Percentiles rank a stretch among this genome's conserved stretches.
Conservation (phyloP, 768 basidiomycete species). For the Tephrocybe rancida region DNA sequence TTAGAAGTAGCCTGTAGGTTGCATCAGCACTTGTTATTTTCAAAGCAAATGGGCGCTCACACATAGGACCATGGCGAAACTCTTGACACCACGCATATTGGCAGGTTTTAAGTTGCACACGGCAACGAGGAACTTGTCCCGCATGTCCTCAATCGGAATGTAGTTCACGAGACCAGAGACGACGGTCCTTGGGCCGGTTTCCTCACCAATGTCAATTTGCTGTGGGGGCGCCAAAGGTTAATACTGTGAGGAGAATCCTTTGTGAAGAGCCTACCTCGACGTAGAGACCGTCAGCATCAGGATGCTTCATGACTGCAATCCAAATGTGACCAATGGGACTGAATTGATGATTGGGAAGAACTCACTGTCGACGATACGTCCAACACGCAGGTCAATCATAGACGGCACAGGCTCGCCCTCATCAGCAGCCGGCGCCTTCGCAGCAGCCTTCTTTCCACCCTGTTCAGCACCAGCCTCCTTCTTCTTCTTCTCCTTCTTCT, state of each 20-base stretch:
- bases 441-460: slow-evolving; percentile 34
- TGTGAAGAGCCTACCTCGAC: slow-evolving; percentile 64
- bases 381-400: slow-evolving; percentile 97
- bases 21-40: not conserved
- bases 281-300: slow-evolving; percentile 97
- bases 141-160: slow-evolving; percentile 94
- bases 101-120: slow-evolving; percentile 96
- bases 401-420: slow-evolving; percentile 86
- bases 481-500: slow-evolving; percentile 60
- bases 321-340: not conserved
- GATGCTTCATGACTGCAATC: slow-evolving; percentile 86
- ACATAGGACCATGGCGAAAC: slow-evolving; percentile 96
- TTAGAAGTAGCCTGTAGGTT: slow-evolving; percentile 75
- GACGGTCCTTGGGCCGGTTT: slow-evolving; percentile 92
- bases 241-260: not conserved
- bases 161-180: slow-evolving; percentile 97
- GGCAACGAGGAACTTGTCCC: slow-evolving; percentile 77
- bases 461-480: slow-evolving; percentile 43
- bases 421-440: slow-evolving; percentile 56
- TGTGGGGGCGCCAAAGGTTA: slow-evolving; percentile 24
- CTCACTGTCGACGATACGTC: slow-evolving; percentile 88
- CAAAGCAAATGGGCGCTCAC: slow-evolving; percentile 41
- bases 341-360: slow-evolving; percentile 2
- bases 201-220: slow-evolving; percentile 97
- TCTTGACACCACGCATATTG: slow-evolving; percentile 96